Evolutionary conservation across 352 stramenopile genomes (phyloP), one percentile per base, ranked within the genome.

Genomic region (Phytopythium kandeliae): DNA sequence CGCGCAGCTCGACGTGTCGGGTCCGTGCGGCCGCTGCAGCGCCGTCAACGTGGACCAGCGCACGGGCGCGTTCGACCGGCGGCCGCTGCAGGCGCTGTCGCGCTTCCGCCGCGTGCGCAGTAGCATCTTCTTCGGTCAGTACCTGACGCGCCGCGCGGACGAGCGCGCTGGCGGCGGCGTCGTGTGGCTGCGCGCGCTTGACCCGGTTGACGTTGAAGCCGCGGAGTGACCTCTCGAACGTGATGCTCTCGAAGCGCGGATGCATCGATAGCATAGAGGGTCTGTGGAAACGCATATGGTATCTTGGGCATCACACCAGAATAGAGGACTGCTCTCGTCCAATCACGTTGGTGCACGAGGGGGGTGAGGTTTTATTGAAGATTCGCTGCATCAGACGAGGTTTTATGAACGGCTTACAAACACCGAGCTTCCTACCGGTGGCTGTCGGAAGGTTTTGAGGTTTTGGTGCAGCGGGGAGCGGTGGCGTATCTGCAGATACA

Each of bases 81-180:
- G 66, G 51, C 79, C 74, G 19, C 69, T 96, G 38, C 78, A 89
- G 51, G 68, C 80, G 30, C 74, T 96, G 6, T 83, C 82, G 19
- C 73, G 55, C 50, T 94, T 89, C 63, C 74, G 82, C 2, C 72
- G 84, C 24, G 62, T 92, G 49, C 72, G 69, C 47, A 85, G 67
- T 48, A 75, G 68, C 51, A 91, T 95, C 48, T 81, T 90, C 62
- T 95, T 96, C 53, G 82, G 84, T 13, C 82, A 94, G 51, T 93
- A 90, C 51, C 67, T 92, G 22, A 71, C 63, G 36, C 48, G 57
- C 28, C 37, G 17, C 12, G 21, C 11, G 9, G 21, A 15, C 35
- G 33, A 26, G 16, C n/a, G 3, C 7, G 12, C 33, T 40, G 50
- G 35, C 34, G 54, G 45, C 8, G 31, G 41, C 37, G 57, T 58